Evolutionary conservation across 2,329 filamentous ascomycete species (phyloP), one percentile per base, ranked within the genome.

Genomic region (Alternaria hordeiaustralica): DNA sequence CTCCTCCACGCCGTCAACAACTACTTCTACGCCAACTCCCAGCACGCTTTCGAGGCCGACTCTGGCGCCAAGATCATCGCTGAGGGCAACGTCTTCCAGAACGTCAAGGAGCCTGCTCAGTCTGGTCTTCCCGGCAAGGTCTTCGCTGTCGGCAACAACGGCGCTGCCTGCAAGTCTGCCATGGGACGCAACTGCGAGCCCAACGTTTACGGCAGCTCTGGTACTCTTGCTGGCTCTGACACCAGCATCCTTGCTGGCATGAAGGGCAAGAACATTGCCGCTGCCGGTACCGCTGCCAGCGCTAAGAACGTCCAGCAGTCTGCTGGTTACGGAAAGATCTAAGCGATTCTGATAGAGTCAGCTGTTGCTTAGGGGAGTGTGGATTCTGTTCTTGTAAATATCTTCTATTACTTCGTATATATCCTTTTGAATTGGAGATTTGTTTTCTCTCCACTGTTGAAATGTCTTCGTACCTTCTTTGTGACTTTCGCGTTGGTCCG

Each of bases 1-100:
- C 82, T 88, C 47, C 79, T 89, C 57, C 87, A 89, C 77, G 85
- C 85, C 45, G 85, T 88, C 74, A 89, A 88, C 84, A 89, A 89
- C 83, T 88, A 86, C 83, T 88, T 83, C 80, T 82, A 86, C 74
- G 81, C 84, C 71, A 85, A 84, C 76, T 74, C 78, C 20, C 84
- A 84, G 53, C 87, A 89, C 78, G 85, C 86, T n/a, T 88, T 89
- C 74, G 87, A 88, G 66, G 75, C 74, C 58, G 78, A 75, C 64
- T 64, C 72, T 51, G 80, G 78, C 44, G 70, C 73, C 55, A 71
- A 69, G 64, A 82, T 87, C 46, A 79, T 89, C 21, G 84, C 84
- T 3, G 87, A 89, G 78, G 87, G 87, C 41, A 88, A 87, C 70
- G 78, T 86, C 51, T 89, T 88, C 82, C 83, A 87, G 76, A 85